These are phyloP conservation scores for Globisporangium paroecandrum DNA, from an alignment of 352 stramenopile species.

Conservation along the genomic window DNA sequence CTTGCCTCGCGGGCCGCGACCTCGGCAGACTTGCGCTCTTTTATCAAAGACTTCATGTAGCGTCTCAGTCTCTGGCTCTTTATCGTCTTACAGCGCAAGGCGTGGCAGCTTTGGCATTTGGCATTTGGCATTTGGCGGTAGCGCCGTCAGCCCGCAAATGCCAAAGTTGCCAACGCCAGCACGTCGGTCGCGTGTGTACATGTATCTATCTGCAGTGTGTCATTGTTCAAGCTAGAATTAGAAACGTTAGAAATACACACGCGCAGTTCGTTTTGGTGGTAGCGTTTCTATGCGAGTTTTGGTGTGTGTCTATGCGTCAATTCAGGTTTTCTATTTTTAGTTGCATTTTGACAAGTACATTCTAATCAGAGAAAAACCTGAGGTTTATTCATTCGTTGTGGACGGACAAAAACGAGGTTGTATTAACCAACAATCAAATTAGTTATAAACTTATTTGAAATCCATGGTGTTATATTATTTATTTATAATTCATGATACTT, in stretches of 20 bases:
- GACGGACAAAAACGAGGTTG: neutral
- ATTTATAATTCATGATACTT: too few species aligned
- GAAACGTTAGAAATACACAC: neutral
- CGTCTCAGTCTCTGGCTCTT: neutral
- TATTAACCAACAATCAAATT: neutral
- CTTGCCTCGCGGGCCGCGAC: neutral
- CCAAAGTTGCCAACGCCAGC: neutral
- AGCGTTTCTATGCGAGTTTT: neutral
- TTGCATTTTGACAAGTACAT: accelerated
- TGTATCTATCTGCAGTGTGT: neutral
- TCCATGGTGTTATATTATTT: too few species aligned
- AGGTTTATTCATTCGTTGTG: neutral
- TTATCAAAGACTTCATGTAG: neutral
- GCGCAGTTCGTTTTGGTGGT: neutral
- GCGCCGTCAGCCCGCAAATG: too few species aligned
- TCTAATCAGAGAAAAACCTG: neutral
- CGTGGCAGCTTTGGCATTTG: neutral
- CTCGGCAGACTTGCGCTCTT: neutral
- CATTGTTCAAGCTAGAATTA: neutral
- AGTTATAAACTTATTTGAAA: too few species aligned
- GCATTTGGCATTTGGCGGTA: neutral
- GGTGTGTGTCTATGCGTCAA: neutral
- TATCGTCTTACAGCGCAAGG: neutral
- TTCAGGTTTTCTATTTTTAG: constrained; percentile 1
- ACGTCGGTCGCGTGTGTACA: neutral